Base-by-base conservation (phyloP, 352 stramenopile species). In the Globisporangium nodosum region DNA sequence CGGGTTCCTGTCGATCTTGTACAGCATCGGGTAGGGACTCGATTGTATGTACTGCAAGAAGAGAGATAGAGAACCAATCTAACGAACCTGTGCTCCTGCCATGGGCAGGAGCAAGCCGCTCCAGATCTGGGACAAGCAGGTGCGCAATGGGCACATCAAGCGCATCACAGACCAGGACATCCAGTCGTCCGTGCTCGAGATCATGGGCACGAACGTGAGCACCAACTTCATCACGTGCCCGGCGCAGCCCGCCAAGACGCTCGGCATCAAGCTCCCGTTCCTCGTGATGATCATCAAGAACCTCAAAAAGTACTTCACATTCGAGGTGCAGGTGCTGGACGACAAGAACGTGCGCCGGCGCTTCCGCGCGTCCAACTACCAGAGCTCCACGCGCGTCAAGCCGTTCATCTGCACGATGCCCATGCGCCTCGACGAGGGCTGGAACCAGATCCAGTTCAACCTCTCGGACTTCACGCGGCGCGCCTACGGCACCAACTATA, bases 281-380 rank as follows among this genome's bases (percentile, higher is more conserved):
- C 80, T 99, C 13, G 96, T 99, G 31, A 99, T 99, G 93, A 98
- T 99, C 66, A 96, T 99, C 61, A 99, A 99, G 79, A 98, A 99
- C 76, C 70, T 98, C 45, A 98, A 98, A 60, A 99, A 98, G 79
- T 98, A 99, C 74, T 99, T 99, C 68, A 98, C 96, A 35, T 99
- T 99, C 65, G 96, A 99, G 73, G 96, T 99, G 27, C 93, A 98
- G 78, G 95, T 99, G 51, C 82, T 98, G 20, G 96, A 99, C 68
- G 96, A 99, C 78, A 98, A 99, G 84, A 98, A 98, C 64, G 94
- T 99, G 50, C 90, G 92, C 42, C 89, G 94, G 61, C 80, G 96
- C 58, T 99, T 99, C 74, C 85, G 96, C 48, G 96, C 96, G 42
- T 98, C 90, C 60, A 99, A 98, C 71, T 99, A 98, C 73, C 94